Evolutionary conservation across 331 rosid genomes (phyloP).

Genomic region (Spiraea crenata): DNA sequence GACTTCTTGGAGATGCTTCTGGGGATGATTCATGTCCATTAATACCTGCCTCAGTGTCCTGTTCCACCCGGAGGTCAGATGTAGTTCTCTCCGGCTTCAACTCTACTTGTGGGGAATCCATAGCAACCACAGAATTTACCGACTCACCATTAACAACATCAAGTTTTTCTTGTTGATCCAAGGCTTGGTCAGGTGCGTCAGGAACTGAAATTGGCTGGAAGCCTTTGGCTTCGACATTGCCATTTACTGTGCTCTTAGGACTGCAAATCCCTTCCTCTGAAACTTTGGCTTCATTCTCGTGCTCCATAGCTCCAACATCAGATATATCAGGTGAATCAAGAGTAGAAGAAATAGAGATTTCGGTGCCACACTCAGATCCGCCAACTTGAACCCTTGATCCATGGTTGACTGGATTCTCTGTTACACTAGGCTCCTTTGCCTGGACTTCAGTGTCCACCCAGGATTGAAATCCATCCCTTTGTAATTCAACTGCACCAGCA

Average conservation of each 20-base stretch:
- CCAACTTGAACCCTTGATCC: constrained; percentile 47
- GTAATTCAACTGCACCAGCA: constrained; percentile 54
- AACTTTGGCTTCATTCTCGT: constrained; percentile 50
- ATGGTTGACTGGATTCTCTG: constrained; percentile 45
- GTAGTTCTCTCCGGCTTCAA: constrained; percentile 34
- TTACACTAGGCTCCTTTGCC: constrained; percentile 41
- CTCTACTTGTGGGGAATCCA: constrained; percentile 36
- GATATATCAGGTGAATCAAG: constrained; percentile 81
- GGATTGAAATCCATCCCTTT: constrained; percentile 33
- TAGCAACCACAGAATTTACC: constrained; percentile 26
- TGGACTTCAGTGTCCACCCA: constrained; percentile 37
- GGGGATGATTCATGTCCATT: constrained; percentile 49
- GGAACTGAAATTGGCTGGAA: constrained; percentile 30
- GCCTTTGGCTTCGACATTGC: constrained; percentile 36
- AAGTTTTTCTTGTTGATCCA: constrained; percentile 42
- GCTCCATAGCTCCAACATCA: constrained; percentile 55
- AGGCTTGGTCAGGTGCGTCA: constrained; percentile 23
- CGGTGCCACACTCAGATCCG: constrained; percentile 87
- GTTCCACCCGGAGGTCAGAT: constrained; percentile 39
- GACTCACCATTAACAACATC: constrained; percentile 31
- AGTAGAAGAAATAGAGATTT: constrained; percentile 80
- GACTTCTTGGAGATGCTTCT: constrained; percentile 77
- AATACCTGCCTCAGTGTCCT: constrained; percentile 28
- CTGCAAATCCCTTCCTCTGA: constrained; percentile 40
- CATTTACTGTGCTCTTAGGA: constrained; percentile 28